Evolutionary conservation across 257 asterid genomes (phyloP), one percentile per base, ranked within the genome.

Genomic region (Nicotiana knightiana): DNA sequence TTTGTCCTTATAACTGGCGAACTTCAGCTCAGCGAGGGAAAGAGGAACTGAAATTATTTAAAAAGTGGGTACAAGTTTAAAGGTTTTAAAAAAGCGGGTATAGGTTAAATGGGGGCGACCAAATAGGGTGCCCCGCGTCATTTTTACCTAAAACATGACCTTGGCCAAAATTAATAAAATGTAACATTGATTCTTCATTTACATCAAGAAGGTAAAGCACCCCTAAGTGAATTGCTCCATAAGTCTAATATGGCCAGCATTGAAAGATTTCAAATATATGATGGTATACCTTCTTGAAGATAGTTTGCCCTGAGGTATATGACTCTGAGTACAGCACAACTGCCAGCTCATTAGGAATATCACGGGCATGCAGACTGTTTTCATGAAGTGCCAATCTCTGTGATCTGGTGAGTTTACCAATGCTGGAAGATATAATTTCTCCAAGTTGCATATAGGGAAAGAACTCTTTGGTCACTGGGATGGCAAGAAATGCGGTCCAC

Each of bases 331-430:
- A 93, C 93, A 81, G 94, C 87, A 87, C 98, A 96, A 66, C 86
- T 85, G 30, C 87, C 86, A 85, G 94, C 67, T 93, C 99, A 81
- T 81, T 86, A 6, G 99, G 99, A 83, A 96, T 94, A n/a, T n/a
- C 46, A 48, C 43, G 37, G 10, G 98, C 97, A 85, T 94, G 98
- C 59, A 96, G 95, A 76, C 91, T 90, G 85, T 94, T 96, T 89
- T 92, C 97, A 81, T 94, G 98, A 85, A 96, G 98, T 35, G 98
- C 98, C 92, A 96, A 82, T 84, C 98, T 90, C 81, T 94, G 98
- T 79, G 94, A 85, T 85, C 91, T 87, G 81, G 80, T 84, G 80
- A 96, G 97, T 84, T 88, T 93, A 67, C 94, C 92, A 81, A 96
- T 89, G 89, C 89, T 91, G 7, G 98, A 97, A 81, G 97, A 92